phyloP scores from a whole-genome alignment of 192 early-diverging fungal genomes.

The Anaeromyces robustus region DNA sequence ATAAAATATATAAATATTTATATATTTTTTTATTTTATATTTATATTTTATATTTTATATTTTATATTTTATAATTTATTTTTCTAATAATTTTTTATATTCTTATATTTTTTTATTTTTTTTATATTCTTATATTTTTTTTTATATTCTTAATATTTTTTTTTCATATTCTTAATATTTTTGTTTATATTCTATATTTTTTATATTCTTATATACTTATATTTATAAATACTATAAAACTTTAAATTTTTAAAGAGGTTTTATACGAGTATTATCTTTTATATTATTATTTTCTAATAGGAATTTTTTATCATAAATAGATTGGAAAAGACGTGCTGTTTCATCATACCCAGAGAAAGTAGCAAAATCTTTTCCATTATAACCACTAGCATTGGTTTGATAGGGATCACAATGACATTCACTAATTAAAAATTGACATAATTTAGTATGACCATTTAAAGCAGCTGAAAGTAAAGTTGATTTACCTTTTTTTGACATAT shows the following conservation, averaged over 20 bases:
- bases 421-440: background rate
- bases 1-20: no score
- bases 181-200: no score
- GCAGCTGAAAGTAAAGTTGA: background rate
- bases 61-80: no score
- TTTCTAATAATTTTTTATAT: no score
- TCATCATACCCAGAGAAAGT: background rate
- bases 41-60: no score
- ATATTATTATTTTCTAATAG: background rate
- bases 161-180: no score
- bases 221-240: no score
- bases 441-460: background rate
- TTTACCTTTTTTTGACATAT: background rate
- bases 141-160: no score
- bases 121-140: no score
- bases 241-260: background rate
- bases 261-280: background rate
- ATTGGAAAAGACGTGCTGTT: background rate
- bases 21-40: no score
- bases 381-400: background rate
- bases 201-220: no score
- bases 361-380: background rate
- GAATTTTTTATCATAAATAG: background rate
- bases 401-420: background rate
- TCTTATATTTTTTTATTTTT: no score